Percentiles rank a stretch among this genome's conserved stretches.
phyloP scores from a whole-genome alignment of 2,329 filamentous ascomycete species.

The Phaeomoniella chlamydospora region DNA sequence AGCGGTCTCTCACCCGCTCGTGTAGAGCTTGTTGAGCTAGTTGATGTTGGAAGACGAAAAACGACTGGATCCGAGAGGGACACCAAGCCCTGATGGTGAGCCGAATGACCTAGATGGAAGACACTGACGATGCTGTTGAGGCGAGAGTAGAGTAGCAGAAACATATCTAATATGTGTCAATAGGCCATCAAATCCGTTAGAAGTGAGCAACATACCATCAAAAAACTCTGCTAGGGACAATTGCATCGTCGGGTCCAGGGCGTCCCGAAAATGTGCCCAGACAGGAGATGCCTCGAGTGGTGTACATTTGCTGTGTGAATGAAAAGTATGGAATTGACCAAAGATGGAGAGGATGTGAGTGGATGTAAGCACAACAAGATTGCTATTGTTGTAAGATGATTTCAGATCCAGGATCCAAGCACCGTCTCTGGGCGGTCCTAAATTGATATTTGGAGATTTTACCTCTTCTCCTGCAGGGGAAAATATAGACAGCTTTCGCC shows the following conservation, averaged over 20 bases:
- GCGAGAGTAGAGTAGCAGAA: slow-evolving; percentile 24
- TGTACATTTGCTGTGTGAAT: no score
- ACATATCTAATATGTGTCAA: slow-evolving; percentile 14
- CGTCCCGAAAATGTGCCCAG: slow-evolving; percentile 36
- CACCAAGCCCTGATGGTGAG: neutral
- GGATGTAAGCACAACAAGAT: neutral
- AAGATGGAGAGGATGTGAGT: neutral
- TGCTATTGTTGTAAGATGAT: neutral
- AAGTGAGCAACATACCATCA: slow-evolving; percentile 14
- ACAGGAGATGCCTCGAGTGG: slow-evolving; percentile 27
- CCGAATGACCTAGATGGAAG: slow-evolving; percentile 15
- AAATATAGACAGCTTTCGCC: slow-evolving; percentile 25
- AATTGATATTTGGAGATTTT: slow-evolving; percentile 17
- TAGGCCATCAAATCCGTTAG: neutral
- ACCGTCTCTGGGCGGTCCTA: slow-evolving; percentile 19
- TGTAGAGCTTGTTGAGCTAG: neutral
- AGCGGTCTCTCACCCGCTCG: neutral
- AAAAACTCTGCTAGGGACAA: slow-evolving; percentile 18
- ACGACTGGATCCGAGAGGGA: slow-evolving; percentile 1
- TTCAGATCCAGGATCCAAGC: slow-evolving; percentile 37
- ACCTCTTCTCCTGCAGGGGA: slow-evolving; percentile 13
- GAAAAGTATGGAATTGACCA: no score
- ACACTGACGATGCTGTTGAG: slow-evolving; percentile 17
- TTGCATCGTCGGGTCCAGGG: slow-evolving; percentile 36
- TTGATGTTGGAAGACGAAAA: neutral